Conservation (phyloP, 2,329 filamentous ascomycete genomes). For the Alternaria panax region DNA sequence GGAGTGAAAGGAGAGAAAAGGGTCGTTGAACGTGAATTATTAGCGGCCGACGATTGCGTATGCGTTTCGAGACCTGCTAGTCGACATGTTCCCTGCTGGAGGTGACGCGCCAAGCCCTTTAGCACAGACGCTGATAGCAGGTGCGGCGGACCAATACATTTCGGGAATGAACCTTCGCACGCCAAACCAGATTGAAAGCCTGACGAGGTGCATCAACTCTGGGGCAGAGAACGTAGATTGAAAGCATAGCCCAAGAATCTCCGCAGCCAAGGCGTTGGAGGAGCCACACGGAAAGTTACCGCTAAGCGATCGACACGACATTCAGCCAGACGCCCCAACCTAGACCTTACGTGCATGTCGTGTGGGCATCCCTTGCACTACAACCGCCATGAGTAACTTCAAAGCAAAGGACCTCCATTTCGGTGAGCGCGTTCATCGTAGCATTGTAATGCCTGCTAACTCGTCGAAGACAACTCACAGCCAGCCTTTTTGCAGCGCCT, state of each 20-base stretch:
- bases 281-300: slow-evolving; percentile 21
- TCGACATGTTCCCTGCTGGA: slow-evolving; percentile 21
- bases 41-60: slow-evolving; percentile 31
- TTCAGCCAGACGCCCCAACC: slow-evolving; percentile 9
- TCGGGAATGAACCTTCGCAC: slow-evolving; percentile 4
- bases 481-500: slow-evolving; percentile 57
- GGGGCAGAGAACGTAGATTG: not conserved
- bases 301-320: slow-evolving; percentile 21
- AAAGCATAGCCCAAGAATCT: not conserved
- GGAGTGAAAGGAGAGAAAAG: slow-evolving; percentile 13
- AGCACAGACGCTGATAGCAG: slow-evolving; percentile 18
- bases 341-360: slow-evolving; percentile 9
- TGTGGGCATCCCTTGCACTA: slow-evolving; percentile 9
- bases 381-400: slow-evolving; percentile 56
- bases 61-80: slow-evolving; percentile 27
- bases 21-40: slow-evolving; percentile 16
- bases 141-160: slow-evolving; percentile 15
- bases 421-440: slow-evolving; percentile 45
- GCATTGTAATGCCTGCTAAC: slow-evolving; percentile 45
- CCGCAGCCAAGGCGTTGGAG: slow-evolving; percentile 4
- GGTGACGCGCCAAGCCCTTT: slow-evolving; percentile 20
- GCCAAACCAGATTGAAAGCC: not conserved
- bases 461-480: slow-evolving; percentile 58
- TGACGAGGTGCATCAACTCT: not conserved
- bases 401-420: slow-evolving; percentile 76